Evolutionary conservation across 1,284 basidiomycete genomes (phyloP), one percentile per base, ranked within the genome.

Genomic region (Takashimella koratensis): DNA sequence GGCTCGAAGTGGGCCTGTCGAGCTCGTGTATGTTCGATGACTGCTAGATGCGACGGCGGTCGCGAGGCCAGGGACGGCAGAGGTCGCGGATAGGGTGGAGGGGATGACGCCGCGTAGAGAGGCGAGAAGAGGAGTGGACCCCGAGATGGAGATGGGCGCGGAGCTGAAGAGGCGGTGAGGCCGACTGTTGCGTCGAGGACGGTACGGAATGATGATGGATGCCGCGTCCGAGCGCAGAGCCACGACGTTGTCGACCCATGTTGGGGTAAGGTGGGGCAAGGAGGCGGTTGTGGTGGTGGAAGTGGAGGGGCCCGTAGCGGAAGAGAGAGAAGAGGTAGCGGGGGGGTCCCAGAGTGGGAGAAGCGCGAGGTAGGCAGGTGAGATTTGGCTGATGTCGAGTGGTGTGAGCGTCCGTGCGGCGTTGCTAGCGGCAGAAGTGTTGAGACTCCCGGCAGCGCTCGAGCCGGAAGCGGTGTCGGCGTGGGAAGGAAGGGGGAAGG

Each of bases 331-430:
- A 8, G 30, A 36, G 10, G 48, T 19, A 12, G 25, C 10, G 2
- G 49, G 47, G 5, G 47, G 45, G 49, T 59, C 58, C 58, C 58
- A 59, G 11, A 59, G 30, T 1, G 58, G 58, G 5, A 59, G 40
- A 24, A 39, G 48, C 1, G 49, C 41, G 10, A 41, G 22, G 42
- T 43, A 36, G 8, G 30, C 30, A 8, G 30, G 30, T 16, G 30
- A n/a, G n/a, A n/a, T 36, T 16, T 36, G 30, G 16, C 10, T 45
- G 48, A 21, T 5, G 39, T 49, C 25, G 30, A 25, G n/a, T 45
- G 55, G n/a, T 45, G 25, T n/a, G n/a, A n/a, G n/a, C n/a, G n/a
- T n/a, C n/a, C n/a, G n/a, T n/a, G n/a, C n/a, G n/a, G n/a, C n/a
- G n/a, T n/a, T n/a, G n/a, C n/a, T n/a, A n/a, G n/a, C n/a, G n/a